A percentile compares a stretch with the other conserved stretches of the same genome.
Evolutionary conservation across 306 rosid genomes (phyloP).

Genomic region (Rosa rugosa): DNA sequence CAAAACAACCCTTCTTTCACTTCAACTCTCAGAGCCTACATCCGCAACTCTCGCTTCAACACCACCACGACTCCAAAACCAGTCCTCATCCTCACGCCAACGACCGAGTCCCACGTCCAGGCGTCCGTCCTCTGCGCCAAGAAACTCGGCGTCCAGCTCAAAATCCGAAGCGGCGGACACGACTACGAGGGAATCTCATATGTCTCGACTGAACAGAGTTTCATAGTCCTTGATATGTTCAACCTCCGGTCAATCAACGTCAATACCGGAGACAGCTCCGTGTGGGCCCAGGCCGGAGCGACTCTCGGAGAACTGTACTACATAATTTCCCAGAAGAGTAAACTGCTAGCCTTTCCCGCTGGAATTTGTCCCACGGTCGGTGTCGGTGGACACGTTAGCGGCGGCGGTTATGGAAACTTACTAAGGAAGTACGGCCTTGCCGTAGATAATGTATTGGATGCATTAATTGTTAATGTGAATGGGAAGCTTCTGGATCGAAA

Average conservation of each 20-base stretch:
- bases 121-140: slow-evolving; percentile 59
- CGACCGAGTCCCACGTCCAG: slow-evolving; percentile 48
- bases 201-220: slow-evolving; percentile 44
- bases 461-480: slow-evolving; percentile 54
- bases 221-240: slow-evolving; percentile 73
- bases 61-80: slow-evolving; percentile 68
- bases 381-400: slow-evolving; percentile 75
- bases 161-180: slow-evolving; percentile 80
- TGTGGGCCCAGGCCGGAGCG: slow-evolving; percentile 67
- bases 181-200: slow-evolving; percentile 81
- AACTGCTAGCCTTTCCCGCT: slow-evolving; percentile 61
- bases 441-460: slow-evolving; percentile 60
- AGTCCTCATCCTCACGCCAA: slow-evolving; percentile 54
- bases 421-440: slow-evolving; percentile 68
- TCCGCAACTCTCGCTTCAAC: slow-evolving; percentile 77
- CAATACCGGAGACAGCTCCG: slow-evolving; percentile 39
- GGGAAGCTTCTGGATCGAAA: slow-evolving; percentile 54
- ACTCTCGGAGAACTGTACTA: slow-evolving; percentile 74
- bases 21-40: slow-evolving; percentile 60
- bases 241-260: slow-evolving; percentile 49
- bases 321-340: slow-evolving; percentile 60
- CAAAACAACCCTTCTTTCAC: slow-evolving; percentile 48
- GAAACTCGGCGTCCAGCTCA: slow-evolving; percentile 43
- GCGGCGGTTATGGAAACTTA: slow-evolving; percentile 82
- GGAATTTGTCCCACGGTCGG: slow-evolving; percentile 77